phyloP scores from a whole-genome alignment of 2,329 filamentous ascomycete genomes.

The Cladosporium sp. region DNA sequence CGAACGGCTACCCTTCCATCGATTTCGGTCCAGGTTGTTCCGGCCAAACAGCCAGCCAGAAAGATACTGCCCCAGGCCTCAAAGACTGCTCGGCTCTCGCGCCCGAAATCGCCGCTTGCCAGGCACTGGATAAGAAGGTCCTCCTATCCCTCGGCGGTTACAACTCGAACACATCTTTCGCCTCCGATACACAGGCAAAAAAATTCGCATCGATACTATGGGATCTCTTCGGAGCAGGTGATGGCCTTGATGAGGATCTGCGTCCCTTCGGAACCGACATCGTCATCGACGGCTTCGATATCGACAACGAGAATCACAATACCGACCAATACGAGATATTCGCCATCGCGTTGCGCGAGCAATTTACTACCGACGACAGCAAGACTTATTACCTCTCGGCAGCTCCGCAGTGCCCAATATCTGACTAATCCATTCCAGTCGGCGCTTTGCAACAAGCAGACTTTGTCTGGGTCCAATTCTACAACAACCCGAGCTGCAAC shows the following conservation, averaged over 20 bases:
- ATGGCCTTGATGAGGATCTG: constrained; percentile 27
- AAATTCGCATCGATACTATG: constrained; percentile 38
- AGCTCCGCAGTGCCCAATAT: constrained; percentile 49
- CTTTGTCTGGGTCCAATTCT: constrained; percentile 48
- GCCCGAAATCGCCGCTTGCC: constrained; percentile 46
- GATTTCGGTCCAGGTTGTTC: constrained; percentile 41
- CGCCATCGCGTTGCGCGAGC: constrained; percentile 28
- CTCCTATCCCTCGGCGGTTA: constrained; percentile 49
- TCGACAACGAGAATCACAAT: constrained; percentile 47
- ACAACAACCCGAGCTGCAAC: constrained; percentile 49
- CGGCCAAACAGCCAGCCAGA: constrained; percentile 28
- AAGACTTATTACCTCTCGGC: constrained; percentile 51
- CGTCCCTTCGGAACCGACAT: constrained; percentile 47
- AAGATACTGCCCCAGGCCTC: constrained; percentile 39
- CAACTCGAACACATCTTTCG: constrained; percentile 33
- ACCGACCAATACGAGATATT: constrained; percentile 36
- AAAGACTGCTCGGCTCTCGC: constrained; percentile 43
- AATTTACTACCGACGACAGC: constrained; percentile 38
- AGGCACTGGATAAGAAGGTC: constrained; percentile 46
- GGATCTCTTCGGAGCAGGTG: constrained; percentile 39
- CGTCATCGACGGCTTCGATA: constrained; percentile 56
- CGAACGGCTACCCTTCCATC: constrained; percentile 38
- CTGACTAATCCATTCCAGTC: constrained; percentile 38
- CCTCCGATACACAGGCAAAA: constrained; percentile 30
- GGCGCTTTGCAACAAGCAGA: constrained; percentile 41